Evolutionary conservation across 148 eudicot species (phyloP), one percentile per base, ranked within the genome.

Genomic region (Polygonum aviculare): DNA sequence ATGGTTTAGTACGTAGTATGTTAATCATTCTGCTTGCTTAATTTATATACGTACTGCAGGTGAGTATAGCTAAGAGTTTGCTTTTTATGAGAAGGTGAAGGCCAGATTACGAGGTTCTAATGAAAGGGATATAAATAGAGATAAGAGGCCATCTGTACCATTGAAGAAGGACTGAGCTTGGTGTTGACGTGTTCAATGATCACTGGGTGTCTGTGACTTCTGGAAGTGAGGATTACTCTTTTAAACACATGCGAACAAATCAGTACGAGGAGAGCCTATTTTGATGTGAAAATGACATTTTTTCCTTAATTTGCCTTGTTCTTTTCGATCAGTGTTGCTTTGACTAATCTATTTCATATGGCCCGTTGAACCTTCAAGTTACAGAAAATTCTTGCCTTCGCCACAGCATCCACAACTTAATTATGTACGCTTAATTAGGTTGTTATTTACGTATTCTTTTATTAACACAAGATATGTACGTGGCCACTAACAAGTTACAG

Each of bases 201-300:
- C 78, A 84, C 79, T 95, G 99, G 99, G 99, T 95, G 41, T 95
- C 97, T 76, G 98, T 92, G 77, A 93, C 99, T 38, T 93, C 98
- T n/a, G 99, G 98, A 75, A 93, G 97, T 86, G 97, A 89, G 82
- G 97, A 93, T 78, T 91, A 95, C 86, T 95, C 99, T 63, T 95
- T 95, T 74, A 95, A 92, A 80, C 97, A 92, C 85, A 92, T 92
- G 97, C 94, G 99, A 75, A 86, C 95, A 81, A 95, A 95, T 83
- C 99, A 95, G 82, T 95, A 90, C 70, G 99, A 95, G 84, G 99
- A 93, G 84, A 95, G 96, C 80, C 86, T 95, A 72, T 95, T 95
- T 75, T 88, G 94, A 81, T 95, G 99, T 85, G 99, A 95, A 88
- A 97, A 95, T 86, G 99, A 95, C 84, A 88, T 72, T 72, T 19